Evolutionary conservation across 148 eudicot species (phyloP).

Genomic region (Polygonum aviculare): DNA sequence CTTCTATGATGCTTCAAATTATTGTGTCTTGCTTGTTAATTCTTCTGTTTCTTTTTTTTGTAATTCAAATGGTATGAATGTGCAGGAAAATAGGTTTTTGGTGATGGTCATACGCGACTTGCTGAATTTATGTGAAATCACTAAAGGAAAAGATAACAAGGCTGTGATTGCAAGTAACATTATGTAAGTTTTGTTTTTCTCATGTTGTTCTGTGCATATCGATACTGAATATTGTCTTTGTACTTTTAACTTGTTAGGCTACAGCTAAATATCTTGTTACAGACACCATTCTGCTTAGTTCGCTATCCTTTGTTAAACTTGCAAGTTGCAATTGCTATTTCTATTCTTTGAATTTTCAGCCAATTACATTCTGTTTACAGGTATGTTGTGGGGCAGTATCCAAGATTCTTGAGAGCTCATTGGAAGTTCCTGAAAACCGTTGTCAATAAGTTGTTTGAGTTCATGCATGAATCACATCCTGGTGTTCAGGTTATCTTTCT

Average conservation of each 20-base stretch:
- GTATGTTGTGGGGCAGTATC: conserved; percentile 99
- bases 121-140: conserved; percentile 85
- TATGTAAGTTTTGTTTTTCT: conserved; percentile 49
- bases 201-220: background rate
- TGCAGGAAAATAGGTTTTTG: conserved; percentile 95
- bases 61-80: conserved; percentile 1
- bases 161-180: conserved; percentile 99
- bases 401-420: conserved; percentile 95
- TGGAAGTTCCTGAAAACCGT: conserved; percentile 99
- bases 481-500: conserved; percentile 81
- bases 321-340: background rate
- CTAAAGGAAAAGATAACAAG: conserved; percentile 98
- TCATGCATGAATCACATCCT: conserved; percentile 99
- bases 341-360: background rate
- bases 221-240: background rate
- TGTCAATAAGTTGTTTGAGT: conserved; percentile 94
- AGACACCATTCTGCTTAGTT: background rate
- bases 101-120: conserved; percentile 99
- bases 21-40: background rate
- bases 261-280: background rate
- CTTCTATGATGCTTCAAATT: background rate
- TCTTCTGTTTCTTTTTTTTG: background rate
- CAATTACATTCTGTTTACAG: conserved; percentile 25
- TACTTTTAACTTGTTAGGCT: background rate
- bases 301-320: background rate